Evolutionary conservation across 139 green algal genomes (phyloP).

Genomic region (Asterochloris sp.): DNA sequence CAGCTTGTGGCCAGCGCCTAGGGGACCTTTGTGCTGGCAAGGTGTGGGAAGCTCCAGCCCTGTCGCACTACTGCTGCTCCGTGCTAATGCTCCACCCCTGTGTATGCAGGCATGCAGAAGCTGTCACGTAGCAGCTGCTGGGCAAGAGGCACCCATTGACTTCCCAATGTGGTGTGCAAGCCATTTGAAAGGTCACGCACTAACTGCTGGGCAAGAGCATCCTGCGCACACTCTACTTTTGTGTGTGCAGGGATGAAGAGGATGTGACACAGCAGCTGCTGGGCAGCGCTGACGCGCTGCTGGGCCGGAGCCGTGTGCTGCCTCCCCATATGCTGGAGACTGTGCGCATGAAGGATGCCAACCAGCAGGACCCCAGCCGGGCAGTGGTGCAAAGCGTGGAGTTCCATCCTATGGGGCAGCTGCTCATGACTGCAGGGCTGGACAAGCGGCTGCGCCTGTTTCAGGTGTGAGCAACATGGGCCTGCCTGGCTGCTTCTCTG

Average conservation of each 20-base stretch:
- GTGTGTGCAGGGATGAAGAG: background rate
- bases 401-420: constrained; percentile 80
- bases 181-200: background rate
- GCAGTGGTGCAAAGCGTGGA: constrained; percentile 66
- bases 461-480: constrained; percentile 1
- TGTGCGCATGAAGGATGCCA: constrained; percentile 74
- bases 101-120: no score
- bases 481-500: background rate
- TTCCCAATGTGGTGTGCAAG: no score
- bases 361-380: constrained; percentile 51
- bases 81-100: no score
- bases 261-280: constrained; percentile 16
- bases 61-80: no score
- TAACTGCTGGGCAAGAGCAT: background rate
- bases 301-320: constrained; percentile 29
- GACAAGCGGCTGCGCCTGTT: constrained; percentile 90
- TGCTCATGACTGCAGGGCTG: constrained; percentile 85
- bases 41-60: no score
- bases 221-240: background rate
- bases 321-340: constrained; percentile 58
- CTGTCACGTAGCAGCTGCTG: no score
- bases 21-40: no score
- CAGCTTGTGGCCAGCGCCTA: no score
- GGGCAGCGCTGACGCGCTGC: constrained; percentile 26
- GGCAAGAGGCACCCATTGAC: no score